Conservation (phyloP, 2,329 filamentous ascomycete species). For the Botrytis paeoniae region DNA sequence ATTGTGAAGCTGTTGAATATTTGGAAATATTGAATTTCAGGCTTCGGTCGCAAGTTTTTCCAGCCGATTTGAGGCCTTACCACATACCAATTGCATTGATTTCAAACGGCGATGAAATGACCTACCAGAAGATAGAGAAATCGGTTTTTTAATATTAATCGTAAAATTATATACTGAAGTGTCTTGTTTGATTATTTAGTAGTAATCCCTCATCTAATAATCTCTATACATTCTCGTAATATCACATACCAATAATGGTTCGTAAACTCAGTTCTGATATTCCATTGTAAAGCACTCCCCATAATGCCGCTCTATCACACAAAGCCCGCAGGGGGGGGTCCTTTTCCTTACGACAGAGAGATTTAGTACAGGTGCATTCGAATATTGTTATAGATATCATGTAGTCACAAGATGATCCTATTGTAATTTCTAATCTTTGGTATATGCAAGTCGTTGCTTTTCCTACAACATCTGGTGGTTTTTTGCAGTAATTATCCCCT, state of each 20-base stretch:
- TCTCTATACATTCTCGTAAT: too few species aligned
- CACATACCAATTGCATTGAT: not conserved
- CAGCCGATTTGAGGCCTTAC: not conserved
- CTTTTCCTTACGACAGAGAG: not conserved
- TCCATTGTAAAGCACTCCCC: not conserved
- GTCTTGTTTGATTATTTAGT: not conserved
- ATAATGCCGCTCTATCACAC: not conserved
- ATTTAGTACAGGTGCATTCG: not conserved
- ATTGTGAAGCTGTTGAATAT: not conserved
- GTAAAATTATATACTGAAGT: not conserved
- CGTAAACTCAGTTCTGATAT: not conserved
- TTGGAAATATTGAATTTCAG: constrained; percentile 1
- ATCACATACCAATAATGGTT: not conserved
- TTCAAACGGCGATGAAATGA: not conserved
- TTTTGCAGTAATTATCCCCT: not conserved
- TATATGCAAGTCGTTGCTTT: not conserved
- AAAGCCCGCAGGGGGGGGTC: not conserved
- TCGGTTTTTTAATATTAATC: not conserved
- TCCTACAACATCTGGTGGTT: not conserved
- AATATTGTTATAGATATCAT: not conserved
- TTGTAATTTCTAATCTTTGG: not conserved
- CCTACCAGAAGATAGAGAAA: not conserved
- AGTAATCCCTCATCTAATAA: not conserved
- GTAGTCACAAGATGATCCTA: not conserved
- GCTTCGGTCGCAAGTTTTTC: constrained; percentile 16